These are phyloP conservation scores for Podospora pseudocomata DNA, from an alignment of 495 filamentous ascomycete genomes.

Conservation along the genomic window DNA sequence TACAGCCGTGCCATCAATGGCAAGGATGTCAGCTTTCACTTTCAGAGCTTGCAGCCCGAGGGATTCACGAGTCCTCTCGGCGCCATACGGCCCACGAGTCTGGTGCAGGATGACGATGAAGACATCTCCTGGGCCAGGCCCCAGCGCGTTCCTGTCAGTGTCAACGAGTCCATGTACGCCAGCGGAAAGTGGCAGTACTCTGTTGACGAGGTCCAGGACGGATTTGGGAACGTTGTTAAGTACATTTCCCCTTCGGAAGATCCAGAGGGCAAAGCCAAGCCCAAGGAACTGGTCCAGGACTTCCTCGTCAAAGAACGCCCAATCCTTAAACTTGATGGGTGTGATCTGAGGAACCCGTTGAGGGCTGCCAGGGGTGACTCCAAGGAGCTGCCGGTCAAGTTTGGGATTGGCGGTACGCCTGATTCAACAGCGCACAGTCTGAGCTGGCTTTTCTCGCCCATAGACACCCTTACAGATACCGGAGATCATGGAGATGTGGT, in stretches of 20 bases:
- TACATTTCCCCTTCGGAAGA: conserved; percentile 69
- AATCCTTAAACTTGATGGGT: conserved; percentile 62
- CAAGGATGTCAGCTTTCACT: conserved; percentile 69
- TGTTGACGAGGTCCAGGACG: conserved; percentile 89
- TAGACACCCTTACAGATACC: conserved; percentile 57
- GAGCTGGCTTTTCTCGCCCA: conserved; percentile 66
- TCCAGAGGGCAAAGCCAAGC: conserved; percentile 55
- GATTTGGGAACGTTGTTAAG: conserved; percentile 77
- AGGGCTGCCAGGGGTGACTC: conserved; percentile 71
- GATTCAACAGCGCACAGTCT: conserved; percentile 55
- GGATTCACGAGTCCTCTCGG: conserved; percentile 71
- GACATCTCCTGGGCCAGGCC: conserved; percentile 76
- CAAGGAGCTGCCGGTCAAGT: conserved; percentile 67
- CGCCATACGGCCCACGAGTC: conserved; percentile 49
- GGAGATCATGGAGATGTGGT: conserved; percentile 59
- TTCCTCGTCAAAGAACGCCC: conserved; percentile 88
- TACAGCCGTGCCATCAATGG: conserved; percentile 82
- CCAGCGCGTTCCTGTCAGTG: conserved; percentile 67
- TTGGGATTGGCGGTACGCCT: conserved; percentile 56
- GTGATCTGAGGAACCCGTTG: conserved; percentile 73
- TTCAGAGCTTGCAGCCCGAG: conserved; percentile 89
- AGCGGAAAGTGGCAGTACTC: conserved; percentile 83
- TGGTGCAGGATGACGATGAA: conserved; percentile 54
- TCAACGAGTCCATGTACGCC: conserved; percentile 80
- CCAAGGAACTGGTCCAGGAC: conserved; percentile 62